Base-by-base conservation (phyloP, 306 rosid genomes). In the Cicer chorassanicum region DNA sequence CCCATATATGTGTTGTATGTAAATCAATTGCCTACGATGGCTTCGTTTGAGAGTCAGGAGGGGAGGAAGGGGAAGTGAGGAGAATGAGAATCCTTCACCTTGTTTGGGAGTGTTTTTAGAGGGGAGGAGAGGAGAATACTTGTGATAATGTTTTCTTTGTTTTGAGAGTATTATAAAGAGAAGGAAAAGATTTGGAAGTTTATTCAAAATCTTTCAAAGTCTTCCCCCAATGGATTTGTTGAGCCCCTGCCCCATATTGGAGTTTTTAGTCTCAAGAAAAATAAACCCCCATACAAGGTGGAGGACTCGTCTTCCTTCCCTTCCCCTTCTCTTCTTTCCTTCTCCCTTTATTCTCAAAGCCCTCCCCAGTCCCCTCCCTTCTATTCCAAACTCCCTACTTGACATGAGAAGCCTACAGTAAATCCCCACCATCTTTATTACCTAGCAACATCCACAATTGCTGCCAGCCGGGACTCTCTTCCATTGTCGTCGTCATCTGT, bases 1-100 rank as follows among this genome's bases (percentile, higher is more conserved):
- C 44, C 5, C 21, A 42, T 42, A 42, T 42, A 42, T 9, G 9
- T 49, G 66, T 56, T 29, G 18, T 46, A 16, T 38, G 61, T 68
- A 68, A 77, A 11, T 18, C 60, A 68, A 59, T 29, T 77, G 14
- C 34, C 53, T 46, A 48, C 5, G 16, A 48, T 12, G 16, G 54
- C 18, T 14, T 49, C 6, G 55, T 49, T 49, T n/a, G 55, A n/a
- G 19, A 49, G 55, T 49, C 14, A n/a, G 9, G 3, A n/a, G 55
- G 55, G 9, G 19, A 46, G 15, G 55, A n/a, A n/a, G 55, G 9
- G 16, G 12, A 49, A 49, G 8, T 49, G 55, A 49, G 55, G 55
- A 6, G 55, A 5, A 49, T 6, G 55, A 6, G 55, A 5, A 49
- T 6, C 55, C 19, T 13, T 53, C 24, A 51, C 24, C 57, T 51